A percentile compares a stretch with the other conserved stretches of the same genome.
phyloP scores from a whole-genome alignment of 768 basidiomycete species.

The Chalciporus chontae region DNA sequence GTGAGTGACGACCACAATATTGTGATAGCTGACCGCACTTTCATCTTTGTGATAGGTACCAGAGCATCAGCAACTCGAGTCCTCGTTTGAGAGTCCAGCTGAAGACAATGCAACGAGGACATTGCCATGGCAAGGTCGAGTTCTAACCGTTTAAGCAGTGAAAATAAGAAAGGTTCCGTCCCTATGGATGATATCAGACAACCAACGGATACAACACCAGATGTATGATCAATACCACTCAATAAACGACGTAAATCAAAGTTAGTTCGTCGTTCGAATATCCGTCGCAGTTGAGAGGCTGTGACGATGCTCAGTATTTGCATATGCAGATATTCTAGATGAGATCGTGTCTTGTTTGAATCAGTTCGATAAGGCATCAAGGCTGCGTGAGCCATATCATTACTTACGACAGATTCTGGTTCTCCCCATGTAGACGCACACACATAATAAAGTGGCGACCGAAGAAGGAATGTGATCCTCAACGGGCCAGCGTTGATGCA shows the following conservation, averaged over 20 bases:
- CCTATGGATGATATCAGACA: conserved; percentile 42
- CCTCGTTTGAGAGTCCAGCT: conserved; percentile 64
- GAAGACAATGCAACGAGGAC: conserved; percentile 78
- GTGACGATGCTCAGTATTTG: conserved; percentile 92
- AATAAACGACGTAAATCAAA: conserved; percentile 82
- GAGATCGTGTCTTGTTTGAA: conserved; percentile 83
- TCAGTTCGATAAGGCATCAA: conserved; percentile 31
- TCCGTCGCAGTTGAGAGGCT: conserved; percentile 73
- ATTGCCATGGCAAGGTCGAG: conserved; percentile 78
- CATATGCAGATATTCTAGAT: conserved; percentile 92
- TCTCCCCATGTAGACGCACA: conserved; percentile 93
- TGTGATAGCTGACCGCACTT: conserved; percentile 41
- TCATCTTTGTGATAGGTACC: conserved; percentile 78
- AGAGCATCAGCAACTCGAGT: conserved; percentile 76
- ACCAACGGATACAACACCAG: not conserved
- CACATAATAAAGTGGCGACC: conserved; percentile 87
- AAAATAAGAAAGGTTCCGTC: conserved; percentile 75
- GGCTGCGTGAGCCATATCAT: not conserved
- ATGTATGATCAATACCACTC: conserved; percentile 42
- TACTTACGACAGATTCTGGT: conserved; percentile 89
- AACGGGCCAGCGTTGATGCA: conserved; percentile 82
- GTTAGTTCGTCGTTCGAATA: conserved; percentile 88
- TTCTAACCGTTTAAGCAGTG: conserved; percentile 68
- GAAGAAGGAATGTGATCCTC: conserved; percentile 81
- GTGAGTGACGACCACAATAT: not conserved